phyloP scores from a whole-genome alignment of 495 filamentous ascomycete genomes.

The Aspergillus carlsbadensis region DNA sequence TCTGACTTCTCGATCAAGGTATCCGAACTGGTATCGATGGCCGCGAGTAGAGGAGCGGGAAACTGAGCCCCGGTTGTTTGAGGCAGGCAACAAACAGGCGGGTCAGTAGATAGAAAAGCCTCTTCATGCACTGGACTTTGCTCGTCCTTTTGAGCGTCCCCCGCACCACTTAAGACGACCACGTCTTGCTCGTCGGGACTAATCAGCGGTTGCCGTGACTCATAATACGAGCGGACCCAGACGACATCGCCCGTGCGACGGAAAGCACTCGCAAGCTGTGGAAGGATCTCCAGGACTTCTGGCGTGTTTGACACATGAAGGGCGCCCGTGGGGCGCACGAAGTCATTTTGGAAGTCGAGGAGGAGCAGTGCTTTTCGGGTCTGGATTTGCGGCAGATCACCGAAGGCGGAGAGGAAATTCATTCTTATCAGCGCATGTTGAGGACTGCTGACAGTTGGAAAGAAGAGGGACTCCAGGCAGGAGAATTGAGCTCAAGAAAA shows the following conservation, averaged over 20 bases:
- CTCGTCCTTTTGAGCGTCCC: conserved; percentile 15
- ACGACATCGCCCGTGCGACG: conserved; percentile 78
- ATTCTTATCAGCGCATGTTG: conserved; percentile 28
- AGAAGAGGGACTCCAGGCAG: background rate
- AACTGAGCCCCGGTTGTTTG: conserved; percentile 69
- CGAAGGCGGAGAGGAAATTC: conserved; percentile 37
- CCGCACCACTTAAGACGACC: conserved; percentile 32
- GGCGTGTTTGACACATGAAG: conserved; percentile 63
- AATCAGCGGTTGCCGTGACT: conserved; percentile 53
- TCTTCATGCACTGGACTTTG: conserved; percentile 48
- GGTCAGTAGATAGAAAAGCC: conserved; percentile 58
- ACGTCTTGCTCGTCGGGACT: conserved; percentile 44
- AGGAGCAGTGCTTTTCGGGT: conserved; percentile 83
- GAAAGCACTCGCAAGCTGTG: conserved; percentile 67
- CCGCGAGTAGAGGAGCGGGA: conserved; percentile 53
- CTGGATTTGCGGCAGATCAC: conserved; percentile 49
- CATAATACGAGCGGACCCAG: conserved; percentile 81
- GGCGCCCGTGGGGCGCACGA: conserved; percentile 67
- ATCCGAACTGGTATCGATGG: conserved; percentile 59
- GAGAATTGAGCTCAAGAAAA: background rate
- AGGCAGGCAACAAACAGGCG: conserved; percentile 57
- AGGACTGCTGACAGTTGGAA: background rate
- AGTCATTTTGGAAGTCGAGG: conserved; percentile 91
- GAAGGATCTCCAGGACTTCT: conserved; percentile 66
- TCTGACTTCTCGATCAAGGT: conserved; percentile 72